Evolutionary conservation across 371 early-diverging fungal species (phyloP).

Genomic region (Mucor circinelloides): DNA sequence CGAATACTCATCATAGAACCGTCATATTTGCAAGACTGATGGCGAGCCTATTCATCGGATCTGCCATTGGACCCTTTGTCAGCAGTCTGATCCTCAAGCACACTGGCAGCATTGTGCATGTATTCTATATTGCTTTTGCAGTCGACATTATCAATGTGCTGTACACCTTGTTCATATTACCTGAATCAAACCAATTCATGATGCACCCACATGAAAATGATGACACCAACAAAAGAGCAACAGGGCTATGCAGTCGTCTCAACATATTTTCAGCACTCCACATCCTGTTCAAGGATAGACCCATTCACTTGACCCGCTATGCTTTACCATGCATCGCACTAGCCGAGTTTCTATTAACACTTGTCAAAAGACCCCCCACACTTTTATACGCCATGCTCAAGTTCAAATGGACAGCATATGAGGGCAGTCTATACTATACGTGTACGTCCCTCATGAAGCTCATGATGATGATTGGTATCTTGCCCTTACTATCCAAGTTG

Average conservation of each 20-base stretch:
- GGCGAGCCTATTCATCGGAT: constrained; percentile 29
- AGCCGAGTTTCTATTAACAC: constrained; percentile 29
- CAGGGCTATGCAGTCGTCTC: constrained; percentile 16
- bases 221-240: constrained; percentile 9
- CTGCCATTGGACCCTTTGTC: constrained; percentile 30
- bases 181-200: constrained; percentile 45
- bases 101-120: constrained; percentile 25
- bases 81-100: constrained; percentile 14
- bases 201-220: background rate
- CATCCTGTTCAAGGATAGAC: constrained; percentile 21
- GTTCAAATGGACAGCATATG: constrained; percentile 49
- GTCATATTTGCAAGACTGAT: constrained; percentile 36
- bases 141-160: constrained; percentile 21
- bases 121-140: constrained; percentile 41
- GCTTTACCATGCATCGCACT: constrained; percentile 32
- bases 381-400: constrained; percentile 50
- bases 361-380: constrained; percentile 34
- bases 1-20: constrained; percentile 17
- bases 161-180: constrained; percentile 35
- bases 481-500: constrained; percentile 35
- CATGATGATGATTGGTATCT: constrained; percentile 18
- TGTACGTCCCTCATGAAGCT: constrained; percentile 24
- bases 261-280: constrained; percentile 43
- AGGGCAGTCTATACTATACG: constrained; percentile 43
- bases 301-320: constrained; percentile 19